Conservation (phyloP, 208 protist species). For the Leishmania braziliensis region DNA sequence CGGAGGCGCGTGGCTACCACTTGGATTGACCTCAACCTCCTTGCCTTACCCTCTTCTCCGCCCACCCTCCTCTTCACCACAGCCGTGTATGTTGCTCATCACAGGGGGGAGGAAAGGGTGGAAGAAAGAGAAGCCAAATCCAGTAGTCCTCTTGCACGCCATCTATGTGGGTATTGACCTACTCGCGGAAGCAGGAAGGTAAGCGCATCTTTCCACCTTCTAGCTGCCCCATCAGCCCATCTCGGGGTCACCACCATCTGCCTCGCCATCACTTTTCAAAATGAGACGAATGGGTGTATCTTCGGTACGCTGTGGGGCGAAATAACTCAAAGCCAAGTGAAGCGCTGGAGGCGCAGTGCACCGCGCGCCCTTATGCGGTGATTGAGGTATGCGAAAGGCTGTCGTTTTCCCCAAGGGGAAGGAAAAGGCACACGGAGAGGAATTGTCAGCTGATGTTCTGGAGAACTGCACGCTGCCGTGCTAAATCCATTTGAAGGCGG, state of each 20-base stretch:
- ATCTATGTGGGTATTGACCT: background rate
- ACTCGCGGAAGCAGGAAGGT: background rate
- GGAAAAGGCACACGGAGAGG: conserved; percentile 8
- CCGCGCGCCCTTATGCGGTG: background rate
- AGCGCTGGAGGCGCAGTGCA: background rate
- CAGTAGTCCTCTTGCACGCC: background rate
- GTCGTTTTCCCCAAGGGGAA: background rate
- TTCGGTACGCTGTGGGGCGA: background rate
- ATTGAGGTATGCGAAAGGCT: background rate
- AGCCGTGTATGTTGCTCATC: background rate
- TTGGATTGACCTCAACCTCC: background rate
- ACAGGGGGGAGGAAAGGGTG: background rate
- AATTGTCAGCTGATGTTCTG: conserved; percentile 38
- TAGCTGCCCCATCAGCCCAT: background rate
- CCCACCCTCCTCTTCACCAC: background rate
- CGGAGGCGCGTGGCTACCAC: background rate
- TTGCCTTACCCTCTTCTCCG: background rate
- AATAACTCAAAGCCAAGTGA: background rate
- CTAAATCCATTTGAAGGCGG: conserved; percentile 80
- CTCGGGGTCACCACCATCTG: background rate
- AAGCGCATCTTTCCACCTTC: background rate
- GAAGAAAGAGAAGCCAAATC: background rate
- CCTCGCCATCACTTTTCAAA: background rate
- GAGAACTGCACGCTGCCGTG: conserved; percentile 79
- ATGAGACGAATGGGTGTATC: background rate